A percentile compares a stretch with the other conserved stretches of the same genome.
phyloP scores from a whole-genome alignment of 805 yeast genomes.

The Candida manassasensis region DNA sequence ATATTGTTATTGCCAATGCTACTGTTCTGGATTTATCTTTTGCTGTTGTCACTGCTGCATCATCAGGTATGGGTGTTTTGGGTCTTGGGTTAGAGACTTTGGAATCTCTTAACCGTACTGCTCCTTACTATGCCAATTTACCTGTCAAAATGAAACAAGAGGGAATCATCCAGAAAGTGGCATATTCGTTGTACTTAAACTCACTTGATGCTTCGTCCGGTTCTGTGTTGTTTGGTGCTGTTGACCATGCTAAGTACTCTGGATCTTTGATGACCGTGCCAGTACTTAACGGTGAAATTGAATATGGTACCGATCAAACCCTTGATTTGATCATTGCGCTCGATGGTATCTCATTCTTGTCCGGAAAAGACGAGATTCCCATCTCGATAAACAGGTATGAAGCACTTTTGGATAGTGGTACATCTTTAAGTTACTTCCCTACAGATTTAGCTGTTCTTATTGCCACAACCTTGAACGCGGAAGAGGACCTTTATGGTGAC shows the following conservation, averaged over 20 bases:
- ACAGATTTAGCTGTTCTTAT: background rate
- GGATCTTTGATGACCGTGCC: constrained; percentile 21
- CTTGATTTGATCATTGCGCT: background rate
- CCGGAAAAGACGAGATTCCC: constrained; percentile 7
- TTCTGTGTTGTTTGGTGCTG: constrained; percentile 24
- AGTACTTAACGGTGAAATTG: constrained; percentile 1
- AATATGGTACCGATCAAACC: background rate
- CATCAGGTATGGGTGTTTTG: constrained; percentile 17
- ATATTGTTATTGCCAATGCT: constrained; percentile 11
- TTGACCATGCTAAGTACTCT: constrained; percentile 22
- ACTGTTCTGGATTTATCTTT: constrained; percentile 8
- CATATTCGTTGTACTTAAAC: constrained; percentile 30
- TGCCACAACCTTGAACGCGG: background rate
- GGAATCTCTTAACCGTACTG: background rate
- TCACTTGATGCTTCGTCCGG: constrained; percentile 14
- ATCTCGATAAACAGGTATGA: constrained; percentile 16
- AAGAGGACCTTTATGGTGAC: background rate
- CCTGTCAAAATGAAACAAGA: constrained; percentile 26
- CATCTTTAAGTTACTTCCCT: constrained; percentile 34
- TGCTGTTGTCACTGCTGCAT: constrained; percentile 13
- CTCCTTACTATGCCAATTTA: constrained; percentile 22
- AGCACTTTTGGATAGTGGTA: constrained; percentile 33
- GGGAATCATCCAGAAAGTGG: constrained; percentile 28
- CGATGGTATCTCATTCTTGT: background rate
- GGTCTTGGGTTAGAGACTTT: constrained; percentile 18